Evolutionary conservation across 768 basidiomycete genomes (phyloP), one percentile per base, ranked within the genome.

Genomic region (Auriculariales sp.): DNA sequence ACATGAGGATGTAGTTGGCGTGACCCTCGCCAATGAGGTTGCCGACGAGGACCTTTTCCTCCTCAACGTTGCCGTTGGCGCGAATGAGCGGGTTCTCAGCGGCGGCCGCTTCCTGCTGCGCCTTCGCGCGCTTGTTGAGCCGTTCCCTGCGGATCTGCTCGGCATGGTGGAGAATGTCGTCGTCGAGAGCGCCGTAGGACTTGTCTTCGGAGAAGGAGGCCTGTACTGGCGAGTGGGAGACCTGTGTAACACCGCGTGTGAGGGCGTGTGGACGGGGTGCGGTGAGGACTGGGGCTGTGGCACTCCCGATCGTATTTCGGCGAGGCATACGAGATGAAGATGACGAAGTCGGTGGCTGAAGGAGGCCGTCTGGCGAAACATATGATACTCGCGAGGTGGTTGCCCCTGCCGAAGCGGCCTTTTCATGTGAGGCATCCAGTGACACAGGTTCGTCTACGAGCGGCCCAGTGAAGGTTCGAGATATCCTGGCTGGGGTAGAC

Each of bases 1-100:
- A 99, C 95, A 98, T 98, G 59, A 99, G 69, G 52, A 98, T 88
- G 57, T 97, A 99, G 69, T 99, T 99, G 64, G 85, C 93, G 66
- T 99, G 95, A 59, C 81, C 94, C 63, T 97, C 93, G n/a, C 91
- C 89, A 55, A 99, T 95, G 56, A 98, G 68, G 63, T 98, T 98
- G 1, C 95, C 95, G 0, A 97, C 88, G 11, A 93, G 66, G 3
- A 83, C 81, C 48, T 62, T 67, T 27, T 74, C 67, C 46, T 79
- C 78, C 17, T 74, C 71, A 36, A 61, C 65, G 47, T 54, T 58
- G 11, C 54, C 57, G 19, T 58, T 62, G 39, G 48, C 52, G 15
- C 33, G 17, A 28, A 46, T 35, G 24, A 36, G 17, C 19, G 48
- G 45, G 11, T 73, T 79, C 46, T 79, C 62, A 4, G 71, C 75